A percentile compares a stretch with the other conserved stretches of the same genome.
These are phyloP conservation scores for Pseudocercospora fijiensis DNA, from an alignment of 2,329 filamentous ascomycete species.

Conservation along the genomic window DNA sequence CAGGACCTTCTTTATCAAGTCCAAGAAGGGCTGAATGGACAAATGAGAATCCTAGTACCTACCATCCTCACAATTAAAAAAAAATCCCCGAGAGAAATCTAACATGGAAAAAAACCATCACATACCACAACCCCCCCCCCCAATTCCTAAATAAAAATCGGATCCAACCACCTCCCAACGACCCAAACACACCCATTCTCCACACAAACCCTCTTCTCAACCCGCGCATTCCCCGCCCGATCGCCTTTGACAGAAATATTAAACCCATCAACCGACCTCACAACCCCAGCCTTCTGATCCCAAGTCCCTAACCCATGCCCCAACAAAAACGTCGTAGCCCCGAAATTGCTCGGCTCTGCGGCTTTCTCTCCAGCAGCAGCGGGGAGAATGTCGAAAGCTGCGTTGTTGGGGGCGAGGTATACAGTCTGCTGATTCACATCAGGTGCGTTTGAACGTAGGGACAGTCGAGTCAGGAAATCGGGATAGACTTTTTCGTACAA, in stretches of 20 bases:
- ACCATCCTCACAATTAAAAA: too few relatives aligned
- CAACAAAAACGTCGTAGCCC: constrained; percentile 13
- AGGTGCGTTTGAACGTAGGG: background rate
- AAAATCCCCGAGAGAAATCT: too few relatives aligned
- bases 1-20: too few relatives aligned
- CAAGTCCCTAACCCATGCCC: constrained; percentile 14
- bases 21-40: too few relatives aligned
- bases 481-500: constrained; percentile 6
- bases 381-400: constrained; percentile 19
- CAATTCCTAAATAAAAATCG: constrained; percentile 8
- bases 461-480: constrained; percentile 15
- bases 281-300: background rate
- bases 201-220: constrained; percentile 20
- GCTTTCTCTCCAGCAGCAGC: background rate
- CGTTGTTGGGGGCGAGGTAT: constrained; percentile 21
- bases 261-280: constrained; percentile 10
- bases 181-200: constrained; percentile 24
- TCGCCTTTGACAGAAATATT: constrained; percentile 8
- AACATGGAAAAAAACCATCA: too few relatives aligned
- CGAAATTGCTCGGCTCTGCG: constrained; percentile 16
- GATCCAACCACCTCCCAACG: constrained; percentile 22
- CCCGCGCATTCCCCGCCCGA: constrained; percentile 15
- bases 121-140: too few relatives aligned
- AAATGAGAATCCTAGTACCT: too few relatives aligned
- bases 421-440: background rate